phyloP scores from a whole-genome alignment of 2,329 filamentous ascomycete genomes.

The Nigrograna mackinnonii region DNA sequence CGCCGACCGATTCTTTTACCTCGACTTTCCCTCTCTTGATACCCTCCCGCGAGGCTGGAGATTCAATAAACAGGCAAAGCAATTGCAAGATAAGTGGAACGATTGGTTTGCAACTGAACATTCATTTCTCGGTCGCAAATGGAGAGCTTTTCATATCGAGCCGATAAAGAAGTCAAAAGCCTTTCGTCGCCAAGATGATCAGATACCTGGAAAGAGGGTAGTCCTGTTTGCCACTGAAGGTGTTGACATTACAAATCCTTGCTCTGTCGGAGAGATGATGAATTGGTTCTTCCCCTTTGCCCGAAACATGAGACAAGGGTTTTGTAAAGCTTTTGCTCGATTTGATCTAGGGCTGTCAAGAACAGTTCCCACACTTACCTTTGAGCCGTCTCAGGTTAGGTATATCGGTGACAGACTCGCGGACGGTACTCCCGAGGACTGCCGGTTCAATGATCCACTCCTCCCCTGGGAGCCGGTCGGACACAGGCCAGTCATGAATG shows the following conservation, averaged over 20 bases:
- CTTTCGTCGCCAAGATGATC: constrained; percentile 7
- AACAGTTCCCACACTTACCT: constrained; percentile 40
- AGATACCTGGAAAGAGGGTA: constrained; percentile 23
- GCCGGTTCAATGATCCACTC: constrained; percentile 37
- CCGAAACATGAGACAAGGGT: constrained; percentile 37
- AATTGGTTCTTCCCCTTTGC: constrained; percentile 45
- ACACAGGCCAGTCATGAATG: constrained; percentile 45
- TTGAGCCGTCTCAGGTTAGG: constrained; percentile 41
- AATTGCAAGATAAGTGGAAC: constrained; percentile 25
- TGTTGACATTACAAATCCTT: constrained; percentile 21
- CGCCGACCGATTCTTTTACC: constrained; percentile 46
- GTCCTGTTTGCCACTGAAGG: constrained; percentile 42
- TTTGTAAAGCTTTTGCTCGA: constrained; percentile 48
- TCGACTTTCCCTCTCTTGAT: constrained; percentile 37
- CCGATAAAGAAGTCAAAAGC: constrained; percentile 39
- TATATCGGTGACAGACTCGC: constrained; percentile 32
- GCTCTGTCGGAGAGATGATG: constrained; percentile 31
- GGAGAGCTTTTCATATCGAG: constrained; percentile 45
- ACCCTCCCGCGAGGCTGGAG: constrained; percentile 8
- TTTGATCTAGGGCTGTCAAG: constrained; percentile 47
- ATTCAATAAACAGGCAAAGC: constrained; percentile 11
- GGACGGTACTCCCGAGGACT: constrained; percentile 36
- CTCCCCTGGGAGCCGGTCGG: constrained; percentile 23
- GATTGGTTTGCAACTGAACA: constrained; percentile 42
- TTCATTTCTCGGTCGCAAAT: constrained; percentile 44